These are phyloP conservation scores for Alternaria infectoria DNA, from an alignment of 2,329 filamentous ascomycete genomes.

Conservation along the genomic window DNA sequence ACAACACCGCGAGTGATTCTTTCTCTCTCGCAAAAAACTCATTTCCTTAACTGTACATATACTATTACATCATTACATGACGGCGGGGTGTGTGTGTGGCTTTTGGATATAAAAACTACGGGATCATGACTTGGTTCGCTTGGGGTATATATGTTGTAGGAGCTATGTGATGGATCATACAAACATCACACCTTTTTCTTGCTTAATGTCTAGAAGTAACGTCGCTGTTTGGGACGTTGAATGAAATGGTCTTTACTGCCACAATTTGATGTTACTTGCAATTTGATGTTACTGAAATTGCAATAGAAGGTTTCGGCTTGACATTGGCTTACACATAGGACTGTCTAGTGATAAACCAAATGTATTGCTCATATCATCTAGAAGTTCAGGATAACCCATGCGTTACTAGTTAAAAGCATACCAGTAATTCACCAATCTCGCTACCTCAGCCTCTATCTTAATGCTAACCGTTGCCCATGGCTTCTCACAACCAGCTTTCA, in stretches of 20 bases:
- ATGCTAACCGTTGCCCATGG: too few species aligned
- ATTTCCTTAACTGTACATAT: constrained; percentile 21
- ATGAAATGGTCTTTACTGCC: constrained; percentile 2
- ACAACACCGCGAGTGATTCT: neutral
- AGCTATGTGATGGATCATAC: constrained; percentile 4
- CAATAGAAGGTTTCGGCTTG: neutral
- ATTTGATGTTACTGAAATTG: neutral
- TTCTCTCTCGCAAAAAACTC: neutral
- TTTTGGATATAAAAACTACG: neutral
- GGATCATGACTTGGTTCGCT: constrained; percentile 23
- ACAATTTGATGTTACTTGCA: neutral
- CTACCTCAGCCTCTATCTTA: too few species aligned
- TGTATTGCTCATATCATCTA: neutral
- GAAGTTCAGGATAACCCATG: neutral
- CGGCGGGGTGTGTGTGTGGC: constrained; percentile 4
- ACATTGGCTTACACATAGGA: neutral
- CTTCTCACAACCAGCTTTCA: too few species aligned
- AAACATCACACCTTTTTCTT: constrained; percentile 4
- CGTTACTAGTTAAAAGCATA: neutral
- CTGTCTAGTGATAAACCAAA: neutral
- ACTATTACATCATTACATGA: constrained; percentile 8
- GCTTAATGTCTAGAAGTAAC: constrained; percentile 11
- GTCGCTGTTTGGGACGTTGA: neutral
- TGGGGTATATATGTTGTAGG: neutral
- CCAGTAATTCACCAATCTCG: neutral